Conservation (phyloP, 192 early-diverging fungal species). For the Rhizophagus clarus region DNA sequence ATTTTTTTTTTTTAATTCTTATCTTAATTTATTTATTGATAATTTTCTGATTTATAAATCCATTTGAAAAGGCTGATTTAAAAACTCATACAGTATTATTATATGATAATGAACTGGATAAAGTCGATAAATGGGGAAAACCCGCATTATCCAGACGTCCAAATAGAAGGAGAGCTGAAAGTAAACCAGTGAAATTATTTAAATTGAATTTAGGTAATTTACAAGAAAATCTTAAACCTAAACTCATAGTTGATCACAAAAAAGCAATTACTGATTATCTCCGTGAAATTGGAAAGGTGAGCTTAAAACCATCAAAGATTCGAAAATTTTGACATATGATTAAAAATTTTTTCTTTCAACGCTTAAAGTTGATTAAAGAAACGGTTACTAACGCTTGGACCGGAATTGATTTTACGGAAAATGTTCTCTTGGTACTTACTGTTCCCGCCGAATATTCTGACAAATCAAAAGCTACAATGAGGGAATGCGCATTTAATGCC, state of each 20-base stretch:
- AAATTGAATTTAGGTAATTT: neutral
- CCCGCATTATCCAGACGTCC: neutral
- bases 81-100: neutral
- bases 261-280: slow-evolving; percentile 6
- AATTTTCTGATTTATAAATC: no score
- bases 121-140: neutral
- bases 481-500: neutral
- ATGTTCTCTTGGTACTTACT: slow-evolving; percentile 2
- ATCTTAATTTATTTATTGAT: no score
- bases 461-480: neutral
- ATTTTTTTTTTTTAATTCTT: no score
- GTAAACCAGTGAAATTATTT: neutral
- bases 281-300: neutral
- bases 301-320: no score
- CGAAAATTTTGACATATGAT: no score
- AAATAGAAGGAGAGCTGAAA: neutral
- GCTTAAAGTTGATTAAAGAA: neutral
- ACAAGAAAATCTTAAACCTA: neutral
- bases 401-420: neutral
- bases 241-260: neutral
- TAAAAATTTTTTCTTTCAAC: no score
- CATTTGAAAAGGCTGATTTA: neutral
- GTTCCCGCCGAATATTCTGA: slow-evolving; percentile 6
- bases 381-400: neutral
- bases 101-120: neutral